These are phyloP conservation scores for Boletus barrowsii DNA, from an alignment of 768 basidiomycete species.

Conservation along the genomic window DNA sequence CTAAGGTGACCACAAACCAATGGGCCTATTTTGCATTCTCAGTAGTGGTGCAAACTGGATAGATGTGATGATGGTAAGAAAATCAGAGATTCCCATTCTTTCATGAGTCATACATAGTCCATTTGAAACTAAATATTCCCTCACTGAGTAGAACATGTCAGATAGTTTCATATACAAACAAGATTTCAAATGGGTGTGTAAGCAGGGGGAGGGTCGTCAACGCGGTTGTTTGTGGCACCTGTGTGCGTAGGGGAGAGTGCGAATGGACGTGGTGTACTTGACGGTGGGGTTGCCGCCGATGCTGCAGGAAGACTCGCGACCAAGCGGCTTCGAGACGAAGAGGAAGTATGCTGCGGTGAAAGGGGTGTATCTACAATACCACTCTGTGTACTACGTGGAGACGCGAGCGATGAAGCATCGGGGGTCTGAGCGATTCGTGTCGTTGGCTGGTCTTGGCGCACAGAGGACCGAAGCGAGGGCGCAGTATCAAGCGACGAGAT, in stretches of 20 bases:
- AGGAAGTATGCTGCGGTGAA: background rate
- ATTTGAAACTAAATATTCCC: background rate
- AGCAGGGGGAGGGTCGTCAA: conserved; percentile 25
- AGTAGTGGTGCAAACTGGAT: background rate
- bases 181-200: conserved; percentile 21
- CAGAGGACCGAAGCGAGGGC: conserved; percentile 2
- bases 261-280: background rate
- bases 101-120: background rate
- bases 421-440: background rate
- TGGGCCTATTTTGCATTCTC: no score
- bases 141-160: background rate
- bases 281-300: background rate
- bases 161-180: background rate
- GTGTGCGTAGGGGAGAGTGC: conserved; percentile 10
- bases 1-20: background rate
- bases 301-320: background rate
- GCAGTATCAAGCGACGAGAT: conserved; percentile 1
- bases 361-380: background rate
- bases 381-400: background rate
- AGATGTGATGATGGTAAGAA: background rate
- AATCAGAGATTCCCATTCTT: background rate
- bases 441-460: background rate
- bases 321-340: background rate
- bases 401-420: background rate
- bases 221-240: conserved; percentile 1